phyloP scores from a whole-genome alignment of 441 rosid genomes.

The Isatis lusitanica region DNA sequence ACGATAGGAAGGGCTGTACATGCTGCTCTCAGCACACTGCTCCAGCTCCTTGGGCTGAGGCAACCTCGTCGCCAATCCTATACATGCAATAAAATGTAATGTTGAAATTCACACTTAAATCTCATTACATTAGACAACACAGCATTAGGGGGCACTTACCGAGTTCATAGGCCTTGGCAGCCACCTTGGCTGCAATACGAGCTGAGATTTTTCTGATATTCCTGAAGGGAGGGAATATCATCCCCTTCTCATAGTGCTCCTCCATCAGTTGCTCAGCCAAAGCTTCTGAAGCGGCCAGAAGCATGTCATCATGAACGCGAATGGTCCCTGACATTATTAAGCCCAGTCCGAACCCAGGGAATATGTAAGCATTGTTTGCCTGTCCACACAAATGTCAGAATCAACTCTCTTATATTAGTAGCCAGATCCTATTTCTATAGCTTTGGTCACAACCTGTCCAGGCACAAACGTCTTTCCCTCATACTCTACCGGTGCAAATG shows the following conservation, averaged over 20 bases:
- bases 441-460: slow-evolving; percentile 60
- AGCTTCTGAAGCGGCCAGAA: slow-evolving; percentile 85
- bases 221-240: slow-evolving; percentile 76
- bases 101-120: not conserved
- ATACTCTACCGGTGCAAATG: slow-evolving; percentile 65
- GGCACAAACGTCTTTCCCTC: slow-evolving; percentile 61
- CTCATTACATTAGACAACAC: not conserved
- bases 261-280: slow-evolving; percentile 72
- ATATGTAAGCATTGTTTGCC: slow-evolving; percentile 90
- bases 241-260: slow-evolving; percentile 80
- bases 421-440: slow-evolving; percentile 6
- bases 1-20: slow-evolving; percentile 81
- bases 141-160: slow-evolving; percentile 44
- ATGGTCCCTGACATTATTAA: slow-evolving; percentile 89
- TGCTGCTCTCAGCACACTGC: slow-evolving; percentile 77
- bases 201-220: slow-evolving; percentile 91
- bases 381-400: slow-evolving; percentile 35
- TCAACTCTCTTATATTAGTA: not conserved
- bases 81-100: slow-evolving; percentile 2
- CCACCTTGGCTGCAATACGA: slow-evolving; percentile 79
- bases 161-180: slow-evolving; percentile 86
- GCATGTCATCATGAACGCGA: slow-evolving; percentile 89
- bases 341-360: slow-evolving; percentile 90
- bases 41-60: slow-evolving; percentile 78
- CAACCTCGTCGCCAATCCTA: slow-evolving; percentile 84